Conservation (phyloP, 1,284 basidiomycete genomes). For the Exobasidium rhododendri region DNA sequence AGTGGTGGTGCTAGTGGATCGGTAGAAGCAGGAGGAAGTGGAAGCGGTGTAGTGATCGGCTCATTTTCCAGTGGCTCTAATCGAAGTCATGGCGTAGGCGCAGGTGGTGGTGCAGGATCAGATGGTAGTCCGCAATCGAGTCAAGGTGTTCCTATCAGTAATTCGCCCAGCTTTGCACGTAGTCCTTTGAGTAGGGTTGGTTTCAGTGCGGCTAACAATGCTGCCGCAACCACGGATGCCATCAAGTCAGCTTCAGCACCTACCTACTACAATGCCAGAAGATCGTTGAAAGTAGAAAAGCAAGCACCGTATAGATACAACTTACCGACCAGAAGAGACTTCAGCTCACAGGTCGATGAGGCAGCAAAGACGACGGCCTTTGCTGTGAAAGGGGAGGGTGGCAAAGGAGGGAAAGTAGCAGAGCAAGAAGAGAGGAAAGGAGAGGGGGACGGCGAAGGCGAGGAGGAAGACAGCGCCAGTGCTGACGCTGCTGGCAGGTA, state of each 20-base stretch:
- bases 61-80: neutral
- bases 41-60: neutral
- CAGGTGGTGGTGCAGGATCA: neutral
- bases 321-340: neutral
- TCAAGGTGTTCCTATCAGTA: neutral
- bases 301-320: conserved; percentile 1
- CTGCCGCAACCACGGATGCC: neutral
- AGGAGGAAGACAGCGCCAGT: neutral
- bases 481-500: neutral
- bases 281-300: neutral
- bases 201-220: conserved; percentile 5
- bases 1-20: conserved; percentile 3
- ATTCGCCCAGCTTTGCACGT: conserved; percentile 11
- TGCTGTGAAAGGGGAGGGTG: neutral
- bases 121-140: neutral
- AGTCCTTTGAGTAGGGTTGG: conserved; percentile 13
- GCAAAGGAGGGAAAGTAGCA: neutral
- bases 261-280: neutral
- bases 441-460: neutral
- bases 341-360: neutral
- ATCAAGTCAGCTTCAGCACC: neutral
- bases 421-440: neutral
- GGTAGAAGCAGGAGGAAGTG: neutral
- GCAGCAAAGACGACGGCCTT: neutral
- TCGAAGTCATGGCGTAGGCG: neutral